Evolutionary conservation across 2,329 filamentous ascomycete species (phyloP).

Genomic region (Colletotrichum horii): DNA sequence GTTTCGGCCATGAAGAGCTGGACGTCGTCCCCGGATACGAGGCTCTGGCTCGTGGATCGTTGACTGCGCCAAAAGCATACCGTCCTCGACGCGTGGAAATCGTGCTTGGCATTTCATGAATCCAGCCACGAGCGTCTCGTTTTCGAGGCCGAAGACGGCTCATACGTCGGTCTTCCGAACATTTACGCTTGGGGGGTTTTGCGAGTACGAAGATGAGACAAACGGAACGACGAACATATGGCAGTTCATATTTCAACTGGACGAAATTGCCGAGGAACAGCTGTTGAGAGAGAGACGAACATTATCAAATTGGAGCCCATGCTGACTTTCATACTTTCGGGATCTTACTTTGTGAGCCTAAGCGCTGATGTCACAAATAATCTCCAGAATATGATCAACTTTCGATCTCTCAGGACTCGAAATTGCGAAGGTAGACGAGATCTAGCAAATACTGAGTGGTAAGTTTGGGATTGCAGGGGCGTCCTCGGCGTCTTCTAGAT

Average conservation of each 20-base stretch:
- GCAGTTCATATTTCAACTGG: neutral
- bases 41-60: neutral
- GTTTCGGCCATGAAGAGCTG: neutral
- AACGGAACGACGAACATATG: neutral
- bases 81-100: neutral
- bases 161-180: neutral
- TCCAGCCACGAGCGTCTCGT: neutral
- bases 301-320: neutral
- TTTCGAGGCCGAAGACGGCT: neutral
- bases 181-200: neutral
- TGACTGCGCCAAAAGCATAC: neutral
- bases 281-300: neutral
- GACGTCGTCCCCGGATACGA: neutral
- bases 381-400: neutral
- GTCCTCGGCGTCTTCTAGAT: neutral
- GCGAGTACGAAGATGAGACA: neutral
- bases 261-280: neutral
- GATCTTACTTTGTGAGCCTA: neutral
- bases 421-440: neutral
- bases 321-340: neutral
- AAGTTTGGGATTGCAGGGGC: neutral
- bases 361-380: neutral
- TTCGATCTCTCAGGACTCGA: neutral
- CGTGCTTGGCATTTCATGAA: neutral
- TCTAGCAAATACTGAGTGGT: neutral